A percentile compares a stretch with the other conserved stretches of the same genome.
Evolutionary conservation across 2,329 filamentous ascomycete species (phyloP).

Genomic region (Aureobasidium subglaciale): DNA sequence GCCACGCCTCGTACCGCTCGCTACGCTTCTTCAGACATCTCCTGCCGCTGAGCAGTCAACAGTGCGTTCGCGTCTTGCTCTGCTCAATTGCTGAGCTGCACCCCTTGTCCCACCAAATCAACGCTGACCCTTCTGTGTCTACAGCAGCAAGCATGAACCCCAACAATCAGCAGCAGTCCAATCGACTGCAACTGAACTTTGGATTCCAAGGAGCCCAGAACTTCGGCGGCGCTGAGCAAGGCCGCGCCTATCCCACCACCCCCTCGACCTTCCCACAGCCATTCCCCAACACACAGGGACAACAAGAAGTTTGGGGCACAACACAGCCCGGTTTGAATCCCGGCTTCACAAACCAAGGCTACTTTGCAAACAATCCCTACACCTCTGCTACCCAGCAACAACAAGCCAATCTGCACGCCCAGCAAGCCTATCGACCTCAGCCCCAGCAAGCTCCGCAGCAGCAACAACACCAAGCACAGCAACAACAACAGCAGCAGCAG

Average conservation of each 20-base stretch:
- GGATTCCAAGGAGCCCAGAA: conserved; percentile 35
- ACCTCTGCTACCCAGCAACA: conserved; percentile 34
- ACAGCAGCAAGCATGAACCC: conserved; percentile 9
- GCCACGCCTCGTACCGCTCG: not conserved
- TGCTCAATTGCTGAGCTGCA: not conserved
- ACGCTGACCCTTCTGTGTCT: not conserved
- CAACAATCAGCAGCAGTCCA: conserved; percentile 24
- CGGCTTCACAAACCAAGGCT: conserved; percentile 37
- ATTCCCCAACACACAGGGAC: conserved; percentile 52
- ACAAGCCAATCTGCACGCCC: conserved; percentile 40
- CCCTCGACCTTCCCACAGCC: conserved; percentile 95
- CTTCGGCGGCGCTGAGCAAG: conserved; percentile 36
- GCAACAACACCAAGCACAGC: conserved; percentile 46
- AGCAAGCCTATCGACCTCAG: conserved; percentile 45
- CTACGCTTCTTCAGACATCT: not conserved
- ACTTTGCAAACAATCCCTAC: conserved; percentile 46
- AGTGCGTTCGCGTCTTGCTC: not conserved
- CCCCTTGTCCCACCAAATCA: not conserved
- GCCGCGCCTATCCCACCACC: conserved; percentile 56
- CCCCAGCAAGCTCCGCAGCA: conserved; percentile 30
- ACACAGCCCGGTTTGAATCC: conserved; percentile 33
- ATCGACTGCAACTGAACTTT: conserved; percentile 47
- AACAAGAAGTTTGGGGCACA: conserved; percentile 54
- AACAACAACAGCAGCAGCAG: conserved; percentile 42
- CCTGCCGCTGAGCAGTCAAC: conserved; percentile 6